Evolutionary conservation across 352 stramenopile genomes (phyloP), one percentile per base, ranked within the genome.

Genomic region (Phytophthora quininea): DNA sequence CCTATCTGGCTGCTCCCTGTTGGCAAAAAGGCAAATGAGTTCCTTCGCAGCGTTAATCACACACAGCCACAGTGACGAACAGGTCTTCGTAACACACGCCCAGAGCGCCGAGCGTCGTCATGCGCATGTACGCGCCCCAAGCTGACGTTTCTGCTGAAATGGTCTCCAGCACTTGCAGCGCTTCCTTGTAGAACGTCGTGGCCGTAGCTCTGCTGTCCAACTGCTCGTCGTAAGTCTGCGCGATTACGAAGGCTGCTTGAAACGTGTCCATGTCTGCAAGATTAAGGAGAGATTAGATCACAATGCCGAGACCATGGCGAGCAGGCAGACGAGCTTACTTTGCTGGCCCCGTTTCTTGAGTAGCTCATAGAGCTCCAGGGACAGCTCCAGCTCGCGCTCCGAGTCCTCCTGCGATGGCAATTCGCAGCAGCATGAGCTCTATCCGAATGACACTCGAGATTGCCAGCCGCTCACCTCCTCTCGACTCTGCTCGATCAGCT

Each of bases 71-170:
- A 24, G 32, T 14, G 38, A 54, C 51, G 27, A 56, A 75, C 68
- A 75, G 35, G 10, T 65, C 67, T 55, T 75, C 68, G 48, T 72
- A 43, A 35, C 68, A 75, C 3, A 75, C 37, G 37, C 57, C 68
- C 46, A 75, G 62, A 35, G 68, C 62, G 47, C 63, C 68, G 7
- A 75, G 47, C 8, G 68, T 72, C 3, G 68, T 72, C 11, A 75
- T 54, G 10, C 54, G 62, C 68, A 69, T 75, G 45, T 62, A 72
- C 0, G 40, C 63, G 7, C 47, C 47, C 68, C 62, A 72, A 2
- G 29, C 48, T n/a, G 62, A 58, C n/a, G 19, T 56, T 54, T 64
- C 47, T 12, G 52, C 72, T 15, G 62, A 64, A 31, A 65, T 58
- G 4, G 33, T 4, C 27, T 62, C 54, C 12, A 75, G 49, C 31